phyloP scores from a whole-genome alignment of 2,329 filamentous ascomycete species.

The Xylaria sp. region DNA sequence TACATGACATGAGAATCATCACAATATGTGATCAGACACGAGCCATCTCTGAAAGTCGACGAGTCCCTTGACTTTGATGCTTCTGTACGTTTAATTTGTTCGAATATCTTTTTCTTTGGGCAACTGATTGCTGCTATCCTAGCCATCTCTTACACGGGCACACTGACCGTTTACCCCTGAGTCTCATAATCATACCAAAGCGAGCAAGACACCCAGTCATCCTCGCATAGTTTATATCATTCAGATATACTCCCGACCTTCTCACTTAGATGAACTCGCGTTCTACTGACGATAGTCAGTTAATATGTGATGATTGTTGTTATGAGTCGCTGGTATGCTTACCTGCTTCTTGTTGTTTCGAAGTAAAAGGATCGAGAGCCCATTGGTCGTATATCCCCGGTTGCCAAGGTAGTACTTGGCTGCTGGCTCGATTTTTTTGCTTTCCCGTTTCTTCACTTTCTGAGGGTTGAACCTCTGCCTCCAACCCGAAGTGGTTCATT shows the following conservation, averaged over 20 bases:
- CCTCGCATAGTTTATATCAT: neutral
- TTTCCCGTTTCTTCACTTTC: neutral
- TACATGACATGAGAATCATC: too few species aligned
- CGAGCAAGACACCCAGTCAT: neutral
- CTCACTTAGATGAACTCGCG: neutral
- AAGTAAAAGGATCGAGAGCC: neutral
- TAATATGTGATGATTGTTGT: neutral
- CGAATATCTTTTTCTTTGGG: neutral
- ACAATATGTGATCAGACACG: too few species aligned
- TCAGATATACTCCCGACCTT: neutral
- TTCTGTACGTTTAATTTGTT: neutral
- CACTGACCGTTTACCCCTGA: neutral
- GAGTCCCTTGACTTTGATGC: too few species aligned
- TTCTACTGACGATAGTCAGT: constrained; percentile 5
- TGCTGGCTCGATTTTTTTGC: constrained; percentile 16
- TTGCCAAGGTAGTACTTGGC: constrained; percentile 16
- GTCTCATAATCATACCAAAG: neutral
- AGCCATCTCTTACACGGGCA: neutral
- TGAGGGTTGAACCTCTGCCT: neutral
- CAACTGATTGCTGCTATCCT: neutral
- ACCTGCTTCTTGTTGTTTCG: neutral
- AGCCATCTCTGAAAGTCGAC: too few species aligned
- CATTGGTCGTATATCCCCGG: constrained; percentile 11
- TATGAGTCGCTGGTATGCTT: neutral
- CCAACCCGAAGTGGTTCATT: constrained; percentile 7